phyloP scores from a whole-genome alignment of 2,329 filamentous ascomycete genomes.

The Aspergillus tanneri region DNA sequence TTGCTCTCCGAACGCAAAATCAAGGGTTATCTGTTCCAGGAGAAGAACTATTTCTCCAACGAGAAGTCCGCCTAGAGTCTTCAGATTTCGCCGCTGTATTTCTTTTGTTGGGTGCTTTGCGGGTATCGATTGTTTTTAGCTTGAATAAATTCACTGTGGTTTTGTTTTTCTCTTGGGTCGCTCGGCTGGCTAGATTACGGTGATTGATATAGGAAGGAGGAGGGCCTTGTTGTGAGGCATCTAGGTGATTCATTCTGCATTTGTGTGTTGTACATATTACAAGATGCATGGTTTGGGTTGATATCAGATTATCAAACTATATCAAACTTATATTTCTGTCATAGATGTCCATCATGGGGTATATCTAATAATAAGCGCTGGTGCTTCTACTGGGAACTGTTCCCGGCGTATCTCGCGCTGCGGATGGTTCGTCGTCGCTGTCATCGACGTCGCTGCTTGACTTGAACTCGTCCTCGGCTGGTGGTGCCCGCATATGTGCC shows the following conservation, averaged over 20 bases:
- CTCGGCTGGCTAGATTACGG: too few relatives aligned
- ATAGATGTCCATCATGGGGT: too few relatives aligned
- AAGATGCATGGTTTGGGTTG: too few relatives aligned
- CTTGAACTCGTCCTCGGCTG: slow-evolving; percentile 48
- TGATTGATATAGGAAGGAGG: too few relatives aligned
- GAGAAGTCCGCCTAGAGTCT: slow-evolving; percentile 33
- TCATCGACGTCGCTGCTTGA: slow-evolving; percentile 46
- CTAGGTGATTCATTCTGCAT: too few relatives aligned
- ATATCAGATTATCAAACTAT: too few relatives aligned
- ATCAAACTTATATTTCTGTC: neutral
- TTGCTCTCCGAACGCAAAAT: slow-evolving; percentile 62
- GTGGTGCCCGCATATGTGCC: slow-evolving; percentile 56
- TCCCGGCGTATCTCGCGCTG: slow-evolving; percentile 29
- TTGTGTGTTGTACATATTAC: too few relatives aligned
- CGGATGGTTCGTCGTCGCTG: slow-evolving; percentile 38
- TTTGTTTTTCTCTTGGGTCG: neutral
- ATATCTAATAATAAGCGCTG: slow-evolving; percentile 35
- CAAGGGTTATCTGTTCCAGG: slow-evolving; percentile 62
- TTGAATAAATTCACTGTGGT: slow-evolving; percentile 11
- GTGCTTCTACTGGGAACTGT: slow-evolving; percentile 39
- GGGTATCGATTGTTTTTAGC: slow-evolving; percentile 14
- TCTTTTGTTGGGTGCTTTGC: slow-evolving; percentile 4
- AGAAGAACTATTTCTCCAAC: slow-evolving; percentile 58
- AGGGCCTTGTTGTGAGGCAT: too few relatives aligned
- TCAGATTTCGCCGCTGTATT: too few relatives aligned